Conservation (phyloP, 805 yeast species). For the Priceomyces fermenticarens region DNA sequence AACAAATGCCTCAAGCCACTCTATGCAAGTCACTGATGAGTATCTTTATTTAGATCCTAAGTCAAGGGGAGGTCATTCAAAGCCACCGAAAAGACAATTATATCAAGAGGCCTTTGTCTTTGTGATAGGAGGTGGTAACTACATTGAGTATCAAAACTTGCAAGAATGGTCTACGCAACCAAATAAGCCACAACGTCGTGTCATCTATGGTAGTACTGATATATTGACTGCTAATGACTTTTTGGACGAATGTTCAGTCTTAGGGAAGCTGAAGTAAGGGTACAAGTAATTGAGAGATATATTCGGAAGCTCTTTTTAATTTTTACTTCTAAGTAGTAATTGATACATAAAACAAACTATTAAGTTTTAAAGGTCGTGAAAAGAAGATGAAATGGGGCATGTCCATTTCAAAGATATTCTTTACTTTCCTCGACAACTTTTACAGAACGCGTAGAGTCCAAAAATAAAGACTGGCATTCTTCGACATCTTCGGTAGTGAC, state of each 20-base stretch:
- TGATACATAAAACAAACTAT: neutral
- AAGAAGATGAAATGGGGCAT: neutral
- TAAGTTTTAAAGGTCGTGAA: neutral
- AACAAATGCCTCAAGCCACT: conserved; percentile 52
- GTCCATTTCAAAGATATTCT: conserved; percentile 30
- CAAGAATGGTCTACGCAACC: conserved; percentile 73
- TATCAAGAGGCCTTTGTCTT: conserved; percentile 84
- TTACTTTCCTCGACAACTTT: conserved; percentile 54
- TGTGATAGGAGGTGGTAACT: conserved; percentile 96
- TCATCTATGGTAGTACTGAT: conserved; percentile 85
- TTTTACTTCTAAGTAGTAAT: neutral
- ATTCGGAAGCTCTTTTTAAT: neutral
- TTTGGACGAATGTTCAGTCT: conserved; percentile 57
- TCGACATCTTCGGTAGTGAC: conserved; percentile 70
- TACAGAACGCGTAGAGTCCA: conserved; percentile 83
- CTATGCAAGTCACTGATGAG: conserved; percentile 78
- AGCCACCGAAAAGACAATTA: conserved; percentile 80
- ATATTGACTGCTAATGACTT: conserved; percentile 69
- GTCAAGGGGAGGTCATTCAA: conserved; percentile 84
- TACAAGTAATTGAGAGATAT: neutral
- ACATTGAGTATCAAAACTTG: conserved; percentile 87
- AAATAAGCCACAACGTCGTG: conserved; percentile 42
- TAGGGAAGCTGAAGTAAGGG: conserved; percentile 31
- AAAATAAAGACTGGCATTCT: conserved; percentile 76
- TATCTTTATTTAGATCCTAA: conserved; percentile 89